These are phyloP conservation scores for Takashimella koratensis DNA, from an alignment of 1,284 basidiomycete species.

Conservation along the genomic window DNA sequence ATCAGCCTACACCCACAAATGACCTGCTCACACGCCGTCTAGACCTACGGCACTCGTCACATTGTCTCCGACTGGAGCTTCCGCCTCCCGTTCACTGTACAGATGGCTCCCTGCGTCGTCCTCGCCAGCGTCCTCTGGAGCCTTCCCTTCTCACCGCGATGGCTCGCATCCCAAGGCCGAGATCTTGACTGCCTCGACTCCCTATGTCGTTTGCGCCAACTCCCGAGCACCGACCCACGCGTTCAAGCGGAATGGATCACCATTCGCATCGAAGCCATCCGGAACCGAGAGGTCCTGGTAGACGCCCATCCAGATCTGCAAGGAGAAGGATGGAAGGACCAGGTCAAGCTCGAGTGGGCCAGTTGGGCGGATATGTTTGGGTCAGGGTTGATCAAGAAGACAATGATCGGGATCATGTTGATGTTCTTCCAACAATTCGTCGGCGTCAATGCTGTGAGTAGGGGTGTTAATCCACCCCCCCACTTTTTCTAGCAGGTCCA, in stretches of 20 bases:
- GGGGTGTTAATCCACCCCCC: too few species aligned
- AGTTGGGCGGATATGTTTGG: slow-evolving; percentile 27
- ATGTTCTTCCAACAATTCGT: slow-evolving; percentile 35
- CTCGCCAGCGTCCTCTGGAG: slow-evolving; percentile 43
- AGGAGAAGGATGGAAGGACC: slow-evolving; percentile 7
- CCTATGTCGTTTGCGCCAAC: slow-evolving; percentile 33
- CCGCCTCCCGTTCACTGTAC: slow-evolving; percentile 34
- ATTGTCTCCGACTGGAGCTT: slow-evolving; percentile 20
- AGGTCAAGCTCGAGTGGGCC: slow-evolving; percentile 18
- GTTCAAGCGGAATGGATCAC: slow-evolving; percentile 43
- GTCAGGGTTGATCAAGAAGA: slow-evolving; percentile 14
- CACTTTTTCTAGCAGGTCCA: slow-evolving; percentile 2
- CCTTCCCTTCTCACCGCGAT: slow-evolving; percentile 58
- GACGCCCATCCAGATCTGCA: slow-evolving; percentile 14
- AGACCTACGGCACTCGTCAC: slow-evolving; percentile 21
- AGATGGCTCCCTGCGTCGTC: slow-evolving; percentile 26
- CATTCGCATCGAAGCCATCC: slow-evolving; percentile 36
- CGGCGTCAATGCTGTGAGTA: slow-evolving; percentile 22
- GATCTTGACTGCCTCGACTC: slow-evolving; percentile 31
- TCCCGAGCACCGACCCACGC: slow-evolving; percentile 28
- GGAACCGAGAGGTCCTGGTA: slow-evolving; percentile 18
- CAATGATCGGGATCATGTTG: slow-evolving; percentile 20
- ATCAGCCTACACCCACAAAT: slow-evolving; percentile 13
- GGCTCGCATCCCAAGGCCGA: slow-evolving; percentile 51
- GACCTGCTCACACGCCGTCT: slow-evolving; percentile 3